Base-by-base conservation (phyloP, 164 flowering plant genomes). In the Annona cherimola region DNA sequence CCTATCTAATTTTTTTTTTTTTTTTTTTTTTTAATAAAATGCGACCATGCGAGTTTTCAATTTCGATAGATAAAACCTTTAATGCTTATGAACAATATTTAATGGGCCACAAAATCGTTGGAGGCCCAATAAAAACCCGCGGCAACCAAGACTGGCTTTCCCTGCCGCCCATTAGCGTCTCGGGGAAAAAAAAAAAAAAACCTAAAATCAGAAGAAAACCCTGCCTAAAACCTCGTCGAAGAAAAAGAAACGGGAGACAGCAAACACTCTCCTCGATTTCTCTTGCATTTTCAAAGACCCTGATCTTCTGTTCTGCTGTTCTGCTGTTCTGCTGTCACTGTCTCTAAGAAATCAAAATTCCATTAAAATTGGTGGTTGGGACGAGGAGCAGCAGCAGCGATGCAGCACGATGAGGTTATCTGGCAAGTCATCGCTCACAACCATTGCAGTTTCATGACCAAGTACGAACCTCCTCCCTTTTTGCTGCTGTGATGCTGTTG, bases 321-420 rank as follows among this genome's bases (percentile, higher is more conserved):
- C n/a, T n/a, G n/a, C 57, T 50, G 5, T 9, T 16, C 9, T 26
- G 35, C 35, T 0, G 35, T 26, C 35, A 26, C 35, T 26, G 35
- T 26, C 35, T 26, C 35, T 26, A 26, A 26, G 35, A 26, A 26
- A 26, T 26, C 35, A 26, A 26, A 26, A 26, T 26, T 0, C 35
- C 1, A 26, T 26, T 26, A 26, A 1, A 26, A 26, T 26, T 26
- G 35, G 35, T 26, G 35, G 35, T 26, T 1, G 68, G 68, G 68
- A 66, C 68, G 43, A 12, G 20, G 69, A 16, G 41, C 35, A 67
- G 43, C 8, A 7, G 43, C 68, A 72, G 72, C 83, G 81, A 92
- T 94, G 99, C 98, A 94, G 85, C 84, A 90, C 83, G 98, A 92
- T 79, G 97, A 91, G 80, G 92, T 91, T 61, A 91, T 92, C 66